Evolutionary conservation across 768 basidiomycete species (phyloP).

Genomic region (Paxillus involutus): DNA sequence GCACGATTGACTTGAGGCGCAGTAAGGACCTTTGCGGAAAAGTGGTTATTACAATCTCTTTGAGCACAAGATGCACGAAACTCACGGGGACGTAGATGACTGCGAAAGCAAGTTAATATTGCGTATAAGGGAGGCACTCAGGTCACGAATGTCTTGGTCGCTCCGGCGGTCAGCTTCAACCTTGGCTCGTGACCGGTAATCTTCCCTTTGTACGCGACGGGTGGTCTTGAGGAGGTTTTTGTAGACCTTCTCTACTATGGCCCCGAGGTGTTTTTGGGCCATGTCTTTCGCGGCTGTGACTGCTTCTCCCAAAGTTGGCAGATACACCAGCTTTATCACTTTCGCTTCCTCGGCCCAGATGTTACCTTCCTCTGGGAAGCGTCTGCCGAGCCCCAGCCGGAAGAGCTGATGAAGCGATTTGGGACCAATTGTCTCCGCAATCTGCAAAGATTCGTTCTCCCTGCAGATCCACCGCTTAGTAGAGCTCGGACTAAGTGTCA

Average conservation of each 20-base stretch:
- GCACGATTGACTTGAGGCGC: slow-evolving; percentile 8
- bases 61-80: neutral
- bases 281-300: slow-evolving; percentile 10
- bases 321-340: neutral
- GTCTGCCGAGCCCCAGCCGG: slow-evolving; percentile 29
- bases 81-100: slow-evolving; percentile 19
- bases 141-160: slow-evolving; percentile 17
- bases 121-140: slow-evolving; percentile 11
- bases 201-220: slow-evolving; percentile 19
- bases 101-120: slow-evolving; percentile 18
- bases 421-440: slow-evolving; percentile 22
- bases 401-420: slow-evolving; percentile 30
- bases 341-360: slow-evolving; percentile 24
- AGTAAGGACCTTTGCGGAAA: slow-evolving; percentile 13
- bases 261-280: slow-evolving; percentile 18
- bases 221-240: slow-evolving; percentile 8
- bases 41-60: neutral
- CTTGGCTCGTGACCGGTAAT: slow-evolving; percentile 10
- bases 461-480: slow-evolving; percentile 14
- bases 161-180: slow-evolving; percentile 8
- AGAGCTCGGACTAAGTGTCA: neutral
- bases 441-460: slow-evolving; percentile 22
- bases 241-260: slow-evolving; percentile 17
- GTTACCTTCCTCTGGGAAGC: slow-evolving; percentile 23
- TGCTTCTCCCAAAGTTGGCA: slow-evolving; percentile 18